Conservation (phyloP, 192 early-diverging fungal species). For the Phycomyces nitens region DNA sequence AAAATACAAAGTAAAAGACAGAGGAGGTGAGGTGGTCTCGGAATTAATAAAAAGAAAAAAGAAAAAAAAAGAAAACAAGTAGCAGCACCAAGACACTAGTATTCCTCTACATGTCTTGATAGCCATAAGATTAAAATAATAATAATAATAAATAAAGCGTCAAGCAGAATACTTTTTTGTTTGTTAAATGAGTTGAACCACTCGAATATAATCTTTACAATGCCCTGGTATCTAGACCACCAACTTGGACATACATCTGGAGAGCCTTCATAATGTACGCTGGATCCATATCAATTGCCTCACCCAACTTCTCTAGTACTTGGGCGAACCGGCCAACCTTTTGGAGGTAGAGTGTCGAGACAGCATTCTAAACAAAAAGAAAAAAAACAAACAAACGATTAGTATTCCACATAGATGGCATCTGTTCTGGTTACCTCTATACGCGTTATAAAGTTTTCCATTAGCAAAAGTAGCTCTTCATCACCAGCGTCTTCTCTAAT, state of each 20-base stretch:
- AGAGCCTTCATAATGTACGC: conserved; percentile 57
- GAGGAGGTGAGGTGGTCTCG: too few relatives aligned
- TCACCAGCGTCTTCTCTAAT: conserved; percentile 47
- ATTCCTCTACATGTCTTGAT: too few relatives aligned
- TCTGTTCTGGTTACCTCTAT: conserved; percentile 51
- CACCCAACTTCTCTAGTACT: conserved; percentile 55
- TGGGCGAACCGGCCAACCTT: conserved; percentile 52
- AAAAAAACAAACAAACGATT: not conserved
- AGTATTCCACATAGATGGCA: too few relatives aligned
- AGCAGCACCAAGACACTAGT: too few relatives aligned
- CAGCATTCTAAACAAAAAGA: conserved; percentile 50
- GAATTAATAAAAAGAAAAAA: too few relatives aligned
- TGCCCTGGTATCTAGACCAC: conserved; percentile 4
- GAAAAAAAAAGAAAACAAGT: too few relatives aligned
- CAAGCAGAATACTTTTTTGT: not conserved
- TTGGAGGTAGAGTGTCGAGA: conserved; percentile 55
- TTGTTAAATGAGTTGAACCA: not conserved
- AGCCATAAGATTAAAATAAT: not conserved
- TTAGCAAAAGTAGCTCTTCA: conserved; percentile 48
- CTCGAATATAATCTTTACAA: not conserved
- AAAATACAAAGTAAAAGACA: too few relatives aligned
- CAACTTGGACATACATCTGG: conserved; percentile 57
- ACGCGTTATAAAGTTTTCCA: conserved; percentile 53
- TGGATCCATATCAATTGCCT: conserved; percentile 57
- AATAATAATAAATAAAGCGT: not conserved